Conservation (phyloP, 2,329 filamentous ascomycete genomes). For the Colletotrichum sp. region DNA sequence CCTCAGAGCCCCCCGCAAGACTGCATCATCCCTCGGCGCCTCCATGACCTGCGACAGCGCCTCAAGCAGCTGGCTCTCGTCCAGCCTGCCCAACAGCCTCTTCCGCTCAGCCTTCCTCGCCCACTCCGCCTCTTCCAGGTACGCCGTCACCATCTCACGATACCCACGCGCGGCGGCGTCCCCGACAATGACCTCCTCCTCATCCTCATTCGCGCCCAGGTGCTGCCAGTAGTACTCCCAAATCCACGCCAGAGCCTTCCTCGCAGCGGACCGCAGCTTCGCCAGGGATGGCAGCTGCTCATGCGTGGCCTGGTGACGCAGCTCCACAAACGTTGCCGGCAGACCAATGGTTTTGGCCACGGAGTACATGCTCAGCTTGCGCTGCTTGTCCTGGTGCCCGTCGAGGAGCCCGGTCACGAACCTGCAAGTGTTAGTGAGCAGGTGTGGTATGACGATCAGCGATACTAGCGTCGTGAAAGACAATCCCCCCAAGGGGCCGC, state of each 20-base stretch:
- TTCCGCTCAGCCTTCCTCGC: slow-evolving; percentile 27
- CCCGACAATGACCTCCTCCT: background rate
- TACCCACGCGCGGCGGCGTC: slow-evolving; percentile 26
- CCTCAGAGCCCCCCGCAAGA: slow-evolving; percentile 49
- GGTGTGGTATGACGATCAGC: background rate
- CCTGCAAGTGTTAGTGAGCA: slow-evolving; percentile 40
- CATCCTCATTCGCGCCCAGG: slow-evolving; percentile 34
- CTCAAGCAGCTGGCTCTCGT: slow-evolving; percentile 38
- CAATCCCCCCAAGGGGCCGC: background rate
- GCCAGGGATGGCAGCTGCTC: slow-evolving; percentile 81
- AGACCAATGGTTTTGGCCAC: slow-evolving; percentile 72
- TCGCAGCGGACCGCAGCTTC: slow-evolving; percentile 72
- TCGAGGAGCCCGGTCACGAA: slow-evolving; percentile 85
- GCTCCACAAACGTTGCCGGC: slow-evolving; percentile 82
- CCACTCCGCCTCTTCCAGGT: slow-evolving; percentile 40
- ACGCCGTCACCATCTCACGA: slow-evolving; percentile 40
- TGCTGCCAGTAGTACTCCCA: slow-evolving; percentile 87
- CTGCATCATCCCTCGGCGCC: slow-evolving; percentile 44
- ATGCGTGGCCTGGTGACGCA: slow-evolving; percentile 89
- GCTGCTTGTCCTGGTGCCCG: slow-evolving; percentile 70
- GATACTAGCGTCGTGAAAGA: background rate
- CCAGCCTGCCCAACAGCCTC: slow-evolving; percentile 39
- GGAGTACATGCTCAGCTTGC: slow-evolving; percentile 75
- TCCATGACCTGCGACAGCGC: slow-evolving; percentile 43
- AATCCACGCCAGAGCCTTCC: slow-evolving; percentile 80